Base-by-base conservation (phyloP, 2,329 filamentous ascomycete genomes). In the Xylariaceae sp. region DNA sequence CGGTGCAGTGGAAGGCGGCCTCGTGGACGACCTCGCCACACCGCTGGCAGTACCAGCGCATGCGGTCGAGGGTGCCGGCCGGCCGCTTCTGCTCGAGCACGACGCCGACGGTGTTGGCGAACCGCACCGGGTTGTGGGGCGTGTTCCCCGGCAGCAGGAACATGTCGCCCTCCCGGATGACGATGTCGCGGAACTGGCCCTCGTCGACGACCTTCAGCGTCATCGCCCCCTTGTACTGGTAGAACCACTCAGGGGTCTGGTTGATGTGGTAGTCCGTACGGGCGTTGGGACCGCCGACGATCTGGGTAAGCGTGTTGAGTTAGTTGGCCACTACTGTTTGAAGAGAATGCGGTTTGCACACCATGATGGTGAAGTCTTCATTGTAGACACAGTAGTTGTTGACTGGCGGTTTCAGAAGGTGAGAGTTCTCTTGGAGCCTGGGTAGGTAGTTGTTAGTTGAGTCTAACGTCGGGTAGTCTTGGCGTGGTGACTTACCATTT, bases 261-360 rank as follows among this genome's bases (percentile, higher is more conserved):
- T 98, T 98, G 83, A 98, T 93, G 82, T 98, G 95, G 81, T 97
- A 99, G 81, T 98, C 95, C 53, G 93, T 97, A 62, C 95, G 87
- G 59, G 91, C 91, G 75, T 98, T 98, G 69, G 95, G 95, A 12
- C 95, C 95, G 71, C 95, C 95, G 60, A 99, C 93, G 67, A 96
- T 92, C 89, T 87, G 62, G 7, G 16, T 12, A 7, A 37, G 37
- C 48, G 40, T 18, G 32, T 45, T 54, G 29, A 44, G 44, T 58
- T 44, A 62, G 44, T 58, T 44, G 60, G 57, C 41, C 49, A 47
- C 9, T 14, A 40, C 26, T 3, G 26, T n/a, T n/a, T 9, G 4
- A 46, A 21, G 12, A n/a, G 44, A 44, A 43, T 40, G 26, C 29
- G 47, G 32, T 48, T 32, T 45, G 54, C 67, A 48, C 69, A 88